Evolutionary conservation across 2,329 filamentous ascomycete species (phyloP).

Genomic region (Paracorniculantispora psalliotae): DNA sequence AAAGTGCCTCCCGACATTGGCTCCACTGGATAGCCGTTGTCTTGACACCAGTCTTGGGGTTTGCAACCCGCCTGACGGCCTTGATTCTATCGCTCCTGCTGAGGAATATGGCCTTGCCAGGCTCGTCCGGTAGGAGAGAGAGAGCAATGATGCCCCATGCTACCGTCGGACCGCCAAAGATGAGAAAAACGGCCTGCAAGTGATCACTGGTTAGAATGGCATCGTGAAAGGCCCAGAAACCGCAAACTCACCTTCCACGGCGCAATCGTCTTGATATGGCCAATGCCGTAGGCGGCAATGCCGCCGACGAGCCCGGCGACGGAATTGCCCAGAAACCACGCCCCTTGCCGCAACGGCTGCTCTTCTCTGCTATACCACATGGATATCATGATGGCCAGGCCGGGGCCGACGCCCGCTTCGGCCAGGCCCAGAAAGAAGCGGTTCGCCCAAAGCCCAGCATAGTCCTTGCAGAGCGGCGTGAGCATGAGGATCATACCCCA

Average conservation of each 20-base stretch:
- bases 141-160: slow-evolving; percentile 13
- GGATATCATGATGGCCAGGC: slow-evolving; percentile 24
- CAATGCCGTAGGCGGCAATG: slow-evolving; percentile 22
- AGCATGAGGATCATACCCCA: not conserved
- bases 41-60: too few relatives aligned
- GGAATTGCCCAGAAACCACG: slow-evolving; percentile 26
- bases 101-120: too few relatives aligned
- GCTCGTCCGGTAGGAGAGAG: too few relatives aligned
- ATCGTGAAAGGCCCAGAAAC: not conserved
- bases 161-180: slow-evolving; percentile 9
- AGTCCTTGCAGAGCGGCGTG: slow-evolving; percentile 11
- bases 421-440: slow-evolving; percentile 29
- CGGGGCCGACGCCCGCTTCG: slow-evolving; percentile 28
- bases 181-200: slow-evolving; percentile 11
- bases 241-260: not conserved
- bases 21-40: too few relatives aligned
- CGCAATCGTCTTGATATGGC: slow-evolving; percentile 15
- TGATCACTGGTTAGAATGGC: not conserved
- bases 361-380: slow-evolving; percentile 33
- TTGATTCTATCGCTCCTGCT: too few relatives aligned
- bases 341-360: slow-evolving; percentile 22
- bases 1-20: too few relatives aligned
- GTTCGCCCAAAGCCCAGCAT: slow-evolving; percentile 23
- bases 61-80: too few relatives aligned
- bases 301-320: slow-evolving; percentile 22